Conservation (phyloP, 192 early-diverging fungal species). For the Backusella luteola region DNA sequence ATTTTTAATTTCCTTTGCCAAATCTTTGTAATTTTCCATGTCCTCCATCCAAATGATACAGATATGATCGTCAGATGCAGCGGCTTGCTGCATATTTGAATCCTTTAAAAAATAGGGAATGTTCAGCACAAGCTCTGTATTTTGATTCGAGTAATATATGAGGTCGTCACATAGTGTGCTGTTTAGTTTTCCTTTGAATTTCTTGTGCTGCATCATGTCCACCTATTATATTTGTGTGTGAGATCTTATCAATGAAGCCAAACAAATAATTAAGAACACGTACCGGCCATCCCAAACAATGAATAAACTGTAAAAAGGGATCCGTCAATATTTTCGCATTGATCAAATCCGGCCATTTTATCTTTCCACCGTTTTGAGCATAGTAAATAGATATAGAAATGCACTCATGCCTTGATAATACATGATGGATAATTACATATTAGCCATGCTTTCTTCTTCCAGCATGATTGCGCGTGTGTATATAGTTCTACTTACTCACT, state of each 20-base stretch:
- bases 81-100: slow-evolving; percentile 36
- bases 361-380: background rate
- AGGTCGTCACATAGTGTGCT: slow-evolving; percentile 51
- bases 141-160: slow-evolving; percentile 67
- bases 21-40: slow-evolving; percentile 35
- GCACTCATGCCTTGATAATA: background rate
- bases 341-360: background rate
- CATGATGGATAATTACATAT: too few species aligned
- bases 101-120: slow-evolving; percentile 57
- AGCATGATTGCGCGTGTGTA: background rate
- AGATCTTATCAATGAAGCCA: background rate
- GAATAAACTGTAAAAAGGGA: background rate
- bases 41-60: slow-evolving; percentile 77
- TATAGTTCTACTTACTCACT: slow-evolving; percentile 55
- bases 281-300: background rate
- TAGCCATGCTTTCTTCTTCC: too few species aligned
- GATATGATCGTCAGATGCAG: slow-evolving; percentile 57
- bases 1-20: slow-evolving; percentile 40
- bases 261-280: background rate
- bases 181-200: slow-evolving; percentile 61
- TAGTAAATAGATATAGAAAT: background rate
- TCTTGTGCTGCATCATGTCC: slow-evolving; percentile 53
- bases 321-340: background rate
- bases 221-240: slow-evolving; percentile 33
- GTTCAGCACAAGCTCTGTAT: slow-evolving; percentile 67